These are phyloP conservation scores for Neotropicomus parvogracilis DNA, from an alignment of 1,284 basidiomycete genomes.

Conservation along the genomic window DNA sequence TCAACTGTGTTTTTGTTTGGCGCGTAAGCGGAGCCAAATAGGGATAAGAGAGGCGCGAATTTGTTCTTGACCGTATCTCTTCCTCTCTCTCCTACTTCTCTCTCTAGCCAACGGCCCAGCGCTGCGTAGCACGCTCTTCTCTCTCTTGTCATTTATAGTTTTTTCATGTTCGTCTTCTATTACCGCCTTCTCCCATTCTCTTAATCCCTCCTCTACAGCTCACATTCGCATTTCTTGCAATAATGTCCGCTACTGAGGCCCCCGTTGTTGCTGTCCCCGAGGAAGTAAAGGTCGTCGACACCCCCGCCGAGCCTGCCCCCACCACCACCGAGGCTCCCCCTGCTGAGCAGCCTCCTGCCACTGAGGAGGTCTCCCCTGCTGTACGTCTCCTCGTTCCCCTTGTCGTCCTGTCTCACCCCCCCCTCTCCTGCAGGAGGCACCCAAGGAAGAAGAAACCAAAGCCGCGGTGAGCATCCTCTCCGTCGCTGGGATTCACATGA, in stretches of 20 bases:
- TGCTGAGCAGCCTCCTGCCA: conserved; percentile 34
- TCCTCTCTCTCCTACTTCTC: conserved; percentile 47
- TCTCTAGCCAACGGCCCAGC: conserved; percentile 42
- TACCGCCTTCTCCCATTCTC: conserved; percentile 17
- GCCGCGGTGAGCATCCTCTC: conserved; percentile 36
- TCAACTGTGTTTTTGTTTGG: conserved; percentile 37
- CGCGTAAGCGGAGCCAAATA: conserved; percentile 46
- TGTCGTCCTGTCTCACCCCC: background rate
- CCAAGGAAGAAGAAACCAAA: conserved; percentile 48
- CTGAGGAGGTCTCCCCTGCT: conserved; percentile 33
- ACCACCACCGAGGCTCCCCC: conserved; percentile 30
- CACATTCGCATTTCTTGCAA: conserved; percentile 51
- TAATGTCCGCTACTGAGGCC: conserved; percentile 77
- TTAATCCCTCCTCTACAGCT: conserved; percentile 36
- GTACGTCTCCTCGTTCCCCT: conserved; percentile 15
- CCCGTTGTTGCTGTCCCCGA: conserved; percentile 46
- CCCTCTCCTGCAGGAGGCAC: conserved; percentile 40
- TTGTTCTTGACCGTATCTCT: conserved; percentile 41
- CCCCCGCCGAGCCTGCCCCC: conserved; percentile 38
- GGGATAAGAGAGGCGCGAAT: conserved; percentile 46
- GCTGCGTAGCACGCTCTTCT: conserved; percentile 52
- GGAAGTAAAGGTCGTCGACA: conserved; percentile 53
- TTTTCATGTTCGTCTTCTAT: conserved; percentile 38
- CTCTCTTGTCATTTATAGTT: conserved; percentile 49
- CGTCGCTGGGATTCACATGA: background rate